Evolutionary conservation across 202 grass and related monocot genomes (phyloP).

Genomic region (Alloteropsis angusta): DNA sequence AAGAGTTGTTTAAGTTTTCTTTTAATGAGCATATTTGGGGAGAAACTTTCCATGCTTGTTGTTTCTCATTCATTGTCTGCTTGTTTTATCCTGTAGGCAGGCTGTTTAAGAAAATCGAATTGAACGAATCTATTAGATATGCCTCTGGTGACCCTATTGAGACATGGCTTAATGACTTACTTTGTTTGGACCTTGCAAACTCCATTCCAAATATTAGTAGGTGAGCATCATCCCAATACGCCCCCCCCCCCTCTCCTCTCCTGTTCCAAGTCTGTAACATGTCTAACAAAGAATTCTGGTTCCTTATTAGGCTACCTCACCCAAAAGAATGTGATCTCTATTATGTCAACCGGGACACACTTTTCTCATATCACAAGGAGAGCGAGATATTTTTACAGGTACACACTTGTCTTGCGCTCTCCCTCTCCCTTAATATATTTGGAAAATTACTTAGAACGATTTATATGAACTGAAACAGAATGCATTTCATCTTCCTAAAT

Average conservation of each 20-base stretch:
- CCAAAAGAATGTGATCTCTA: constrained; percentile 80
- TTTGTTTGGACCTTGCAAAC: constrained; percentile 90
- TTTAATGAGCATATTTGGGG: constrained; percentile 7
- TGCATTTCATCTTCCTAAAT: constrained; percentile 9
- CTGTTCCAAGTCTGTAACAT: neutral
- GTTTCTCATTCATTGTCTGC: constrained; percentile 28
- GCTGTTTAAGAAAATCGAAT: constrained; percentile 90
- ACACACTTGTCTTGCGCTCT: neutral
- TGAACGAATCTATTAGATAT: constrained; percentile 97
- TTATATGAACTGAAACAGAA: neutral
- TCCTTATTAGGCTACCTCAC: constrained; percentile 53
- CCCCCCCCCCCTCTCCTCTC: too few relatives aligned
- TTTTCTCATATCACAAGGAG: constrained; percentile 96
- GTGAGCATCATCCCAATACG: constrained; percentile 33
- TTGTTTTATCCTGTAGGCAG: constrained; percentile 54
- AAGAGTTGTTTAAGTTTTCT: constrained; percentile 23
- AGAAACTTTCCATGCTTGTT: neutral
- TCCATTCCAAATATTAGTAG: constrained; percentile 82
- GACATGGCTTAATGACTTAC: constrained; percentile 80
- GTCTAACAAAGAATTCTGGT: constrained; percentile 13
- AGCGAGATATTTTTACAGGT: constrained; percentile 95
- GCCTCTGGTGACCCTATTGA: constrained; percentile 81
- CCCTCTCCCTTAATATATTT: neutral
- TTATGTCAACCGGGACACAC: constrained; percentile 94
- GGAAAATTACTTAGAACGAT: neutral